Evolutionary conservation across 768 basidiomycete species (phyloP), one percentile per base, ranked within the genome.

Genomic region (Leccinum fibrillosum): DNA sequence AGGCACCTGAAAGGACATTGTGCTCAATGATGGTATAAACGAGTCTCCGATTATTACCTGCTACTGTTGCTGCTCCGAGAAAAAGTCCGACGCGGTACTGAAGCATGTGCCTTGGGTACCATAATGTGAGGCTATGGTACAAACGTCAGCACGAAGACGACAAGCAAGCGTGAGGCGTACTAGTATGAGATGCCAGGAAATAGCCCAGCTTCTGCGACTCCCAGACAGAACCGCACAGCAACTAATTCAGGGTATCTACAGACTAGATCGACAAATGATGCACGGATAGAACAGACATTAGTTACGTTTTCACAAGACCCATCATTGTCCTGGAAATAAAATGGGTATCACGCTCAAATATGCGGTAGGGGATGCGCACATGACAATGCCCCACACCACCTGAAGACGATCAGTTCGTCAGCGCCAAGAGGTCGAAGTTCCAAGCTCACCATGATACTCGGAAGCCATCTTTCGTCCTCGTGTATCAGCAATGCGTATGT

Each of bases 181-280:
- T 87, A 90, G 74, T 88, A 91, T 0, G 82, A 80, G 10, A 89
- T 85, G 28, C 88, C 88, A 11, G 89, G 88, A 69, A 86, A 90
- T 10, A 89, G 67, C 2, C 89, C 87, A 6, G 86, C 85, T 71
- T 90, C 89, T 0, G 86, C 80, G 3, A 86, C 65, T 2, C 88
- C 89, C 1, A 89, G 80, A 58, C 79, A 81, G 7, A 84, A 70
- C 10, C 86, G 80, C 8, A 75, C 76, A 23, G 78, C 85, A 13
- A 86, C 79, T 12, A 88, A 78, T 65, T 87, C 80, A 8, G 79
- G 79, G 64, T 85, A 88, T 25, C 86, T 88, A 62, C 4, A 44
- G 21, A 23, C 25, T 28, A 34, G 35, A 30, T 53, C 19, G 12
- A 19, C 49, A 34, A 57, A 39, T 10, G 10, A 28, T 17, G 5